Base-by-base conservation (phyloP, 2,329 filamentous ascomycete species). In the Ambrosiella beaveri region DNA sequence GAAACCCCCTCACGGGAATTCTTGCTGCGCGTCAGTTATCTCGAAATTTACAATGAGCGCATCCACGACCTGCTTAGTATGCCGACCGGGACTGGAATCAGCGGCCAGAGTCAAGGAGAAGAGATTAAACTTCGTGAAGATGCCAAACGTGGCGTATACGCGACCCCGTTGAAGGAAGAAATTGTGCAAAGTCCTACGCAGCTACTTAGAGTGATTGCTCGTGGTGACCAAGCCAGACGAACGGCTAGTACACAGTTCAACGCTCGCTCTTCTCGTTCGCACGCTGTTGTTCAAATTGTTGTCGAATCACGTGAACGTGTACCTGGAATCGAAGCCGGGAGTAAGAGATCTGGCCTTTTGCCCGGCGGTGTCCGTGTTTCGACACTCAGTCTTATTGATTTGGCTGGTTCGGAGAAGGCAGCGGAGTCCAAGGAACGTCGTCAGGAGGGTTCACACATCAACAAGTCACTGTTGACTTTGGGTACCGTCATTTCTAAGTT, bases 151-250 rank as follows among this genome's bases (percentile, higher is more conserved):
- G 93, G 93, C 38, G 91, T 98, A 13, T 98, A 97, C 73, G 93
- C 93, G 19, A 95, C 86, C 15, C 93, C 93, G 1, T 71, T 98
- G 61, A 97, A 96, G 69, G 93, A 98, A 70, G 93, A 98, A 68
- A 98, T 98, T 64, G 93, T 98, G 37, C 93, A 98, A 70, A 96
- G 90, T 64, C 93, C 93, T 1, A 97, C 93, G 0, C 93, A 98
- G 68, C 77, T 98, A 36, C 74, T 98, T 49, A 82, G 93, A 64
- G 93, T 98, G 35, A 98, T 98, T 68, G 90, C 93, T 41, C 81
- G 91, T 58, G 93, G 93, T 66, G 93, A 98, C 68, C 83, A 94
- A 67, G 88, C 90, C 27, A 80, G 93, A 65, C 79, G 90, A 65
- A 94, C 89, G 1, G 88, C 88, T 59, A 95, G 90, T 68, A 98